phyloP scores from a whole-genome alignment of 2,329 filamentous ascomycete genomes.

The Aspergillus sp. region DNA sequence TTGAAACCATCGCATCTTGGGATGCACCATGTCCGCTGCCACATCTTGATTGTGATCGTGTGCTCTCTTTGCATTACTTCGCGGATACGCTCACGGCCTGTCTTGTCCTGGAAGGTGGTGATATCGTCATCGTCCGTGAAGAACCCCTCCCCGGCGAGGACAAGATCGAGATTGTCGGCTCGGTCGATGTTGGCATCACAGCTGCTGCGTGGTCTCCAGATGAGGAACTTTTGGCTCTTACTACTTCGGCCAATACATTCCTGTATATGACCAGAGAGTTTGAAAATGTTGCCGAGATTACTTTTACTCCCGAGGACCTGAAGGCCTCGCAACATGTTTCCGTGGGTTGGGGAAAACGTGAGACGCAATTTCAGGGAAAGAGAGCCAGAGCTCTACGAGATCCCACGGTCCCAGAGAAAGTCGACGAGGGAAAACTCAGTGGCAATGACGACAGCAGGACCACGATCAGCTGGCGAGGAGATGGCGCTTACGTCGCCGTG shows the following conservation, averaged over 20 bases:
- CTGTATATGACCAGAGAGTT: conserved; percentile 93
- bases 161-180: conserved; percentile 91
- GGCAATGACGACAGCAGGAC: conserved; percentile 68
- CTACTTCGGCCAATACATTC: conserved; percentile 74
- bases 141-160: conserved; percentile 65
- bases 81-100: conserved; percentile 75
- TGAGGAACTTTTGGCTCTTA: conserved; percentile 82
- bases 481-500: conserved; percentile 86
- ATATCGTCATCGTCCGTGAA: conserved; percentile 84
- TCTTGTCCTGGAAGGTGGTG: conserved; percentile 82
- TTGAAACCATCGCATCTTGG: conserved; percentile 73
- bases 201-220: conserved; percentile 93
- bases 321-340: conserved; percentile 90
- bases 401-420: conserved; percentile 88
- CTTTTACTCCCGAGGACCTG: conserved; percentile 73
- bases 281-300: conserved; percentile 75
- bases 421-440: conserved; percentile 80
- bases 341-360: conserved; percentile 96
- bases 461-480: conserved; percentile 88
- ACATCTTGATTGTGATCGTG: conserved; percentile 70
- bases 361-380: conserved; percentile 95
- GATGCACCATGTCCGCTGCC: conserved; percentile 79
- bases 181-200: conserved; percentile 86
- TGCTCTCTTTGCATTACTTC: conserved; percentile 82
- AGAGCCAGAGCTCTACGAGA: conserved; percentile 83